These are phyloP conservation scores for Candida quercuum DNA, from an alignment of 805 yeast genomes.

Conservation along the genomic window DNA sequence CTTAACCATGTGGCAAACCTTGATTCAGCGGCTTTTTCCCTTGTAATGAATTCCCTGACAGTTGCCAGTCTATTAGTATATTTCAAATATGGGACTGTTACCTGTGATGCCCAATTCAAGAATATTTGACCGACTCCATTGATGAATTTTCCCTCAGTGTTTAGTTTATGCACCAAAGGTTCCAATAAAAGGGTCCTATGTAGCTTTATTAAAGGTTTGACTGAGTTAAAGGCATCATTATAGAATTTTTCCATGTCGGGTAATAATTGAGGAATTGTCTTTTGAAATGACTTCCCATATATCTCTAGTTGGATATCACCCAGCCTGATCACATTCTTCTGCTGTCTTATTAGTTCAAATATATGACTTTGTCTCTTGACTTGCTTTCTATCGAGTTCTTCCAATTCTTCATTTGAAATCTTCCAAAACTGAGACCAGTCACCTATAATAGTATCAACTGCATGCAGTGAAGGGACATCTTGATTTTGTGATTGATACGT, in stretches of 20 bases:
- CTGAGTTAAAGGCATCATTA: conserved; percentile 52
- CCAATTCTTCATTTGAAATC: conserved; percentile 46
- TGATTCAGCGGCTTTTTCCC: conserved; percentile 36
- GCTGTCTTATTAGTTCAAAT: conserved; percentile 69
- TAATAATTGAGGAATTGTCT: conserved; percentile 37
- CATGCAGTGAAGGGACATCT: conserved; percentile 11
- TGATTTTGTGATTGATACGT: conserved; percentile 20
- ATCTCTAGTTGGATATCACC: conserved; percentile 59
- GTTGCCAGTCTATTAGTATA: conserved; percentile 60
- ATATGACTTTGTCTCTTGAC: conserved; percentile 68
- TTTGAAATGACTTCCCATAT: conserved; percentile 40
- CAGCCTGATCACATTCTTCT: conserved; percentile 63
- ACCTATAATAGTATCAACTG: conserved; percentile 25
- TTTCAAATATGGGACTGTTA: conserved; percentile 45
- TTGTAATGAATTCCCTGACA: conserved; percentile 49
- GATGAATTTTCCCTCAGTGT: conserved; percentile 62
- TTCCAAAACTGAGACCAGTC: conserved; percentile 71
- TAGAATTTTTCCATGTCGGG: conserved; percentile 52
- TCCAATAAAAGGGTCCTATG: conserved; percentile 51
- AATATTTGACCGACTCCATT: conserved; percentile 59
- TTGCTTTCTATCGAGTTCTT: conserved; percentile 43
- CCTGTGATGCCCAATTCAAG: conserved; percentile 57
- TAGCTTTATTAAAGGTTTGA: conserved; percentile 46
- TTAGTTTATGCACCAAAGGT: conserved; percentile 52
- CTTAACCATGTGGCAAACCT: conserved; percentile 54